Base-by-base conservation (phyloP, 257 asterid genomes). In the Ligustrum vulgare region DNA sequence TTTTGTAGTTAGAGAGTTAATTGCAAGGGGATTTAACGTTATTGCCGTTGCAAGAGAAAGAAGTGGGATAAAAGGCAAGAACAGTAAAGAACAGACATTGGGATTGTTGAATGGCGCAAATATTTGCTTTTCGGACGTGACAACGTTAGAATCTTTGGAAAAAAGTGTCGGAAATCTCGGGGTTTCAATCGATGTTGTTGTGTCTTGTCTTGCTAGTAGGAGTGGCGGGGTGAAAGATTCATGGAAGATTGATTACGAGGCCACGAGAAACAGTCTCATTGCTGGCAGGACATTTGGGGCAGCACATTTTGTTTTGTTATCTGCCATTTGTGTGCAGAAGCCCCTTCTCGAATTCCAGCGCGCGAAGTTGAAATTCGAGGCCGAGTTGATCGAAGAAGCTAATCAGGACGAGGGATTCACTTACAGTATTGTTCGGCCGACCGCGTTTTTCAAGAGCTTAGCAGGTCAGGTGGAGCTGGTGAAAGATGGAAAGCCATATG, bases 311-410 rank as follows among this genome's bases (percentile, higher is more conserved):
- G 94, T 95, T 58, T 67, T 95, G 81, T 28, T 95, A 6, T 95
- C 99, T 34, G 99, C 99, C 49, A 93, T 95, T 34, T 95, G 97
- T 77, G 98, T 95, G 67, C 99, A 95, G 60, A 95, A 95, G 82
- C 99, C 98, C 83, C 99, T 95, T 64, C 96, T 95, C n/a, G 99
- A 95, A 75, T 95, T 95, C 68, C 99, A 93, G 47, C 90, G 93
- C 1, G 97, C 99, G 1, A 93, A 95, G 89, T 49, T 93, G 90
- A 95, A 87, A 79, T 88, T 93, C 56, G 98, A 95, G 87, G 87
- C 89, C 0, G 93, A 93, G 71, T 83, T 93, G 81, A 83, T 80
- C 0, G 77, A 81, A 70, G 96, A 91, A 84, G 84, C 99, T 25
- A 73, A 70, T 67, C 66, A 32, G 4, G 90, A 87, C 51, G 69